Evolutionary conservation across 306 rosid species (phyloP).

Genomic region (Cucumis cinereus): DNA sequence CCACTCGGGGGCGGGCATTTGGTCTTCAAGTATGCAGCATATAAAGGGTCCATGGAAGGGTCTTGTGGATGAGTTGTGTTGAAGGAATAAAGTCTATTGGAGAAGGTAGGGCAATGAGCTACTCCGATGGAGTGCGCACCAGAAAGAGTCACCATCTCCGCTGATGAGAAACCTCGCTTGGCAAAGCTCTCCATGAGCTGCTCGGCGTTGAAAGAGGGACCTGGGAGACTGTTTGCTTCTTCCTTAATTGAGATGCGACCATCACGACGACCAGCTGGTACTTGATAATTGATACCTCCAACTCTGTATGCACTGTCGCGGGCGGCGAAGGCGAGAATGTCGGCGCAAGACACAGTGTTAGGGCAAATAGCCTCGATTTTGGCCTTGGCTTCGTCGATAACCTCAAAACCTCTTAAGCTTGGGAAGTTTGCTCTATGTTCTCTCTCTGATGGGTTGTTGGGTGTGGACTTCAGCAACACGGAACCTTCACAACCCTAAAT

Average conservation of each 20-base stretch:
- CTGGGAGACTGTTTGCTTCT: constrained; percentile 6
- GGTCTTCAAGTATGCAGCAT: constrained; percentile 12
- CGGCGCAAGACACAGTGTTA: constrained; percentile 26
- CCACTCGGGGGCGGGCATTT: constrained; percentile 8
- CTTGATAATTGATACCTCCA: constrained; percentile 15
- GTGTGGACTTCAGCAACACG: constrained; percentile 19
- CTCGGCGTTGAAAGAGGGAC: constrained; percentile 6
- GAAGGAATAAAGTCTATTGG: constrained; percentile 12
- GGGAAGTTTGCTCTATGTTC: constrained; percentile 24
- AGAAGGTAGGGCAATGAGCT: constrained; percentile 24
- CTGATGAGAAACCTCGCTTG: constrained; percentile 9
- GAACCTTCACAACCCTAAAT: constrained; percentile 31
- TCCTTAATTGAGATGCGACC: constrained; percentile 9
- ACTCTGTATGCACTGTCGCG: constrained; percentile 18
- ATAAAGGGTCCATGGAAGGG: constrained; percentile 19
- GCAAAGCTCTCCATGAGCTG: constrained; percentile 5
- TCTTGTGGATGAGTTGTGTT: constrained; percentile 19
- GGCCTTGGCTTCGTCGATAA: constrained; percentile 22
- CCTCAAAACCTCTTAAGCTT: constrained; percentile 29
- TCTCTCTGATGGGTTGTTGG: constrained; percentile 14
- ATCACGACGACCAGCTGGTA: constrained; percentile 27
- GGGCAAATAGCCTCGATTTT: constrained; percentile 26
- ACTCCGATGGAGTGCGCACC: constrained; percentile 34
- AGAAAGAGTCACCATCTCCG: constrained; percentile 31
- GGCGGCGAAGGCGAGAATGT: constrained; percentile 31